Evolutionary conservation across 2,329 filamentous ascomycete genomes (phyloP).

Genomic region (Paecilomyces niveus): DNA sequence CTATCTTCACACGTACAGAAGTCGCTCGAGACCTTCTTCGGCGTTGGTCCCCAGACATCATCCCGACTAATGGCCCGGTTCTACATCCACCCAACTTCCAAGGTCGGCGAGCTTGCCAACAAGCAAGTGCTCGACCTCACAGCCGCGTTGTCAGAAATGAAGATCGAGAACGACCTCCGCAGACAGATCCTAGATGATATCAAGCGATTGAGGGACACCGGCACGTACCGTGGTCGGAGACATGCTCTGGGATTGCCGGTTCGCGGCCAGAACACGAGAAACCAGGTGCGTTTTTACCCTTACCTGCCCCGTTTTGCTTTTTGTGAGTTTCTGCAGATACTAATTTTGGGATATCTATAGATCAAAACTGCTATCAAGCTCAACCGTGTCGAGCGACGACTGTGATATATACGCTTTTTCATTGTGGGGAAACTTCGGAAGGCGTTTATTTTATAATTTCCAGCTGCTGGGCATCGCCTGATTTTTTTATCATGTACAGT

Average conservation of each 20-base stretch:
- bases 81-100: slow-evolving; percentile 77
- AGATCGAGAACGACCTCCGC: slow-evolving; percentile 81
- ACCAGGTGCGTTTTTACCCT: slow-evolving; percentile 47
- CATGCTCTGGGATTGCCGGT: slow-evolving; percentile 92
- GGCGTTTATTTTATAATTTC: slow-evolving; percentile 17
- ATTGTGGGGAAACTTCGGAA: slow-evolving; percentile 15
- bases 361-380: slow-evolving; percentile 53
- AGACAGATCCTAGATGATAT: slow-evolving; percentile 80
- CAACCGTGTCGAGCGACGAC: slow-evolving; percentile 51
- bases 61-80: slow-evolving; percentile 77
- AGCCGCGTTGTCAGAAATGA: slow-evolving; percentile 82
- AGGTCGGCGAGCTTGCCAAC: slow-evolving; percentile 65
- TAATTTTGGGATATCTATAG: slow-evolving; percentile 25
- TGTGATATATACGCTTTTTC: slow-evolving; percentile 20
- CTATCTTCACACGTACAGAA: slow-evolving; percentile 19
- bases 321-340: background rate
- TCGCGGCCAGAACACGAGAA: slow-evolving; percentile 80
- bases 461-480: slow-evolving; percentile 3
- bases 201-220: slow-evolving; percentile 77
- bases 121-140: slow-evolving; percentile 76
- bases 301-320: background rate
- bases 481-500: background rate
- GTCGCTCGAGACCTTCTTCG: slow-evolving; percentile 77
- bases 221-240: slow-evolving; percentile 76
- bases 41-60: slow-evolving; percentile 64